Evolutionary conservation across 371 early-diverging fungal genomes (phyloP).

Genomic region (Actinomortierella wolfii): DNA sequence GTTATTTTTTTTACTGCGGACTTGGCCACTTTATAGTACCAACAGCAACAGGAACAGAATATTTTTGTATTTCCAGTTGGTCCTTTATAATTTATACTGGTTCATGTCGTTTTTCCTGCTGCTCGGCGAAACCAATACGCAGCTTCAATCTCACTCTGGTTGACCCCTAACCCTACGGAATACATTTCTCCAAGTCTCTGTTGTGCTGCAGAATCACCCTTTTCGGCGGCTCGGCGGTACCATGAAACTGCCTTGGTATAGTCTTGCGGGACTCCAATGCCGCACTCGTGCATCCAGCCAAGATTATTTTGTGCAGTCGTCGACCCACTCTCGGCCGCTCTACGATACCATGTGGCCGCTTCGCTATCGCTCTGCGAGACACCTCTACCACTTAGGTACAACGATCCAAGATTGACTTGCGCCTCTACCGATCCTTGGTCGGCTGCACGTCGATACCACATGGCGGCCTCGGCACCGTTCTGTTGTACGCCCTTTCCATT

Average conservation of each 20-base stretch:
- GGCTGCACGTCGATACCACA: slow-evolving; percentile 63
- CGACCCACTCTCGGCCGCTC: slow-evolving; percentile 76
- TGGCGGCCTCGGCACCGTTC: slow-evolving; percentile 65
- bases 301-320: slow-evolving; percentile 80
- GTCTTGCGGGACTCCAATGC: slow-evolving; percentile 66
- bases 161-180: slow-evolving; percentile 81
- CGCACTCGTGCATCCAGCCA: slow-evolving; percentile 80
- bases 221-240: slow-evolving; percentile 75
- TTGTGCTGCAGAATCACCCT: slow-evolving; percentile 72
- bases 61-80: too few species aligned
- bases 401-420: too few species aligned
- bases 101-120: too few species aligned
- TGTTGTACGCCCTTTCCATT: slow-evolving; percentile 79
- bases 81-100: too few species aligned
- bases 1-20: too few species aligned
- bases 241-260: slow-evolving; percentile 73
- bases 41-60: too few species aligned
- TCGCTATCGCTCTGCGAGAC: slow-evolving; percentile 63
- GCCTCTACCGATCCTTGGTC: too few species aligned
- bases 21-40: too few species aligned
- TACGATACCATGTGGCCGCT: slow-evolving; percentile 76
- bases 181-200: slow-evolving; percentile 78
- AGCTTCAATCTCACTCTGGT: slow-evolving; percentile 66
- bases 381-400: slow-evolving; percentile 82
- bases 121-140: slow-evolving; percentile 66